phyloP scores from a whole-genome alignment of 1,139 yeast species.

The Kurtzmaniella quercitrusa region DNA sequence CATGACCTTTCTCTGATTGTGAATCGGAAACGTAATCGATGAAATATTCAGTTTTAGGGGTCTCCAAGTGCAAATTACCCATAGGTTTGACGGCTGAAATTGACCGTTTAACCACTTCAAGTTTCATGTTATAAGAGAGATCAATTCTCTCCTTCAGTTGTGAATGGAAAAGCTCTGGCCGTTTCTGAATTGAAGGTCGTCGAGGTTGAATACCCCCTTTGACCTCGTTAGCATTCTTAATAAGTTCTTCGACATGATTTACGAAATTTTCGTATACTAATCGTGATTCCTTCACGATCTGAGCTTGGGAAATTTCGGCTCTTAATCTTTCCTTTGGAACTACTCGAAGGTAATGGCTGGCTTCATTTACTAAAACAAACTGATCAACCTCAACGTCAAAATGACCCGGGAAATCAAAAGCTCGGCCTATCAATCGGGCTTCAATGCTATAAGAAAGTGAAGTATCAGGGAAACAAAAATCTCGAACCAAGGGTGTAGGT shows the following conservation, averaged over 20 bases:
- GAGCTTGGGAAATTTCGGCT: conserved; percentile 10
- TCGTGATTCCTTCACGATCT: conserved; percentile 11
- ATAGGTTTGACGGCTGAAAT: conserved; percentile 19
- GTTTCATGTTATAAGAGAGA: not conserved
- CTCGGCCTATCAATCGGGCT: conserved; percentile 40
- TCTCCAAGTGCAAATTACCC: conserved; percentile 16
- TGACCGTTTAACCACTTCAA: conserved; percentile 14
- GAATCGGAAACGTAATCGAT: conserved; percentile 6
- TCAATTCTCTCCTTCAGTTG: conserved; percentile 1
- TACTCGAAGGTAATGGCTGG: conserved; percentile 19
- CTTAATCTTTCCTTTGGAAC: conserved; percentile 16
- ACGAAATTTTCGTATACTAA: conserved; percentile 15
- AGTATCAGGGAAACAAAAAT: conserved; percentile 26
- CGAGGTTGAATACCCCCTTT: conserved; percentile 7
- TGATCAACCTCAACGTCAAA: conserved; percentile 12
- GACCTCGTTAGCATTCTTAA: conserved; percentile 13
- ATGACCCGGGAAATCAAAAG: conserved; percentile 19
- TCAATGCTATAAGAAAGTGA: conserved; percentile 34
- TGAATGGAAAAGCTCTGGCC: conserved; percentile 15
- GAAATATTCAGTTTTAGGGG: conserved; percentile 14
- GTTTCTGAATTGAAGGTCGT: conserved; percentile 13
- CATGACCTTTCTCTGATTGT: conserved; percentile 2
- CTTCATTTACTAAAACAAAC: conserved; percentile 20
- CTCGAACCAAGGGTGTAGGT: conserved; percentile 8
- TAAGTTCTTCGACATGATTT: conserved; percentile 12